Evolutionary conservation across 305 asterid species (phyloP), one percentile per base, ranked within the genome.

Genomic region (Plantago coronopus): DNA sequence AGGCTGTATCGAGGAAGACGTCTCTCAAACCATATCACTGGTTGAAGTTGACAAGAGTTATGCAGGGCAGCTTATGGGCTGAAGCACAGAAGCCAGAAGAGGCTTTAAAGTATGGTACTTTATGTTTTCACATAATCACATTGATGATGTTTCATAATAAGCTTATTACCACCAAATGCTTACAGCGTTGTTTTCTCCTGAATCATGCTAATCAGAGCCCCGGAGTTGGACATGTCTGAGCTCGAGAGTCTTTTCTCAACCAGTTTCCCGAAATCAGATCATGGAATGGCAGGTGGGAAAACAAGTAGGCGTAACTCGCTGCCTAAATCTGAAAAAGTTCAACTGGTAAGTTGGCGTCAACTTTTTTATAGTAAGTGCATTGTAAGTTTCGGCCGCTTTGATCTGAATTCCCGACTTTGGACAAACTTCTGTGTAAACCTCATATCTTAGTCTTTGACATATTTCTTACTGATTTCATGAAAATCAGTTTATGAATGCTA

Each of bases 61-160:
- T 78, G 73, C 89, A 83, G 59, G 97, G 96, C 54, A 90, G 95
- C 78, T 63, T 90, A 49, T 90, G 97, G 97, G 96, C 95, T 31
- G 96, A 87, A 50, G 72, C 88, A 56, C 89, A 83, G 64, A 87
- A 80, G 72, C 81, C 87, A 4, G 88, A 85, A 66, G 88, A 87
- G 78, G 84, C 89, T 65, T 75, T 86, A 61, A 81, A 75, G 97
- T 90, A 83, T 67, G 83, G 50, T 43, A 40, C 63, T 65, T 20
- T 54, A 49, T 17, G 40, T 17, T 17, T 16, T 66, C 70, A 25
- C 14, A 18, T 67, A 27, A 25, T 66, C 70, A 25, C 14, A 18
- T 67, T 38, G 34, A 59, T 19, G 23, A 23, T 53, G 10, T 66
- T 51, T 7, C 63, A 2, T 38, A 38, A 60, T 51, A 14, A 56